Base-by-base conservation (phyloP, 2,329 filamentous ascomycete genomes). In the Aspergillus felis region DNA sequence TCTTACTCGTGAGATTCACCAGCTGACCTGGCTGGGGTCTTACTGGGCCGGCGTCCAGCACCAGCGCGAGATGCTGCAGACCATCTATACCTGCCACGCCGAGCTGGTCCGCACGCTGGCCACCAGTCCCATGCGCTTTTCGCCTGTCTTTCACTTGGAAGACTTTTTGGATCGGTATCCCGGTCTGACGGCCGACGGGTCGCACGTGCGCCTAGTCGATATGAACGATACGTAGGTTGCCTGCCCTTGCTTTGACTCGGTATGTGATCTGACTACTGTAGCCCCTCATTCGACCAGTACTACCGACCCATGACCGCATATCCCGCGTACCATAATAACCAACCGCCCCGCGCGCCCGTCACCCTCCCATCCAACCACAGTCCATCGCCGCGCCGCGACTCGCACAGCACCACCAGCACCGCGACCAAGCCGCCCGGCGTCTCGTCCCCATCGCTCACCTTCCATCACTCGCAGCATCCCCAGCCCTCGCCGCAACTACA, bases 91-190 rank as follows among this genome's bases (percentile, higher is more conserved):
- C 27, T 89, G 87, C n/a, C 91, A 96, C 67, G 81, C 84, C 0
- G 89, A 92, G 70, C 80, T 95, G n/a, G 87, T 92, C 54, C 89
- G 90, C 68, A 86, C 84, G 3, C 73, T 91, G 22, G 82, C 84
- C 1, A 86, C 81, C 54, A 90, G 84, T 61, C 82, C 86, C 0
- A 87, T 90, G 81, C 79, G 89, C 9, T 91, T 91, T 64, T 87
- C 87, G 0, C 87, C 90, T 0, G 88, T 90, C 1, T 93, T 94
- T 67, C 90, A 94, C 60, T 82, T 92, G 14, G 91, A 94, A 62
- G 90, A 94, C 68, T 95, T 95, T 73, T 92, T 94, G 65, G 90
- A 94, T 65, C 82, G 91, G 28, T 96, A 96, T 22, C 86, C 85
- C 0, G 87, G 86, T 1, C 81, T 85, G 56, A 79, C 81, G 4